phyloP scores from a whole-genome alignment of 495 filamentous ascomycete species.

The Friedmanniomyces simplex region DNA sequence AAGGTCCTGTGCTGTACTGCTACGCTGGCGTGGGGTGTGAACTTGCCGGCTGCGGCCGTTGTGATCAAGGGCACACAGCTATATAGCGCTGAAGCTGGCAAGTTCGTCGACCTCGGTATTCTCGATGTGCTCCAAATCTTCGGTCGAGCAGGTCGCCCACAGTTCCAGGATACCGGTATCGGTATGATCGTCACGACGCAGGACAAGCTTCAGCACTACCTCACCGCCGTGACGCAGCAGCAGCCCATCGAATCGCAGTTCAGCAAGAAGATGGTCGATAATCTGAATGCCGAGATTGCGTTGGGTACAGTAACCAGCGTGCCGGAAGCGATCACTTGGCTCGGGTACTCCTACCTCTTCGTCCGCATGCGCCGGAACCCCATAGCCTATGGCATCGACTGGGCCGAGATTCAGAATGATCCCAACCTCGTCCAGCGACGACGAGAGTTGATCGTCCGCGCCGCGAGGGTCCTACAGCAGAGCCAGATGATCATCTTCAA shows the following conservation, averaged over 20 bases:
- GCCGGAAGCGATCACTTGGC: conserved; percentile 88
- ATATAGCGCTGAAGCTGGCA: conserved; percentile 91
- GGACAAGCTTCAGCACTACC: conserved; percentile 86
- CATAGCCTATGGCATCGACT: conserved; percentile 90
- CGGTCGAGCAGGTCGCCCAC: conserved; percentile 90
- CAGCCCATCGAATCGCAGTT: conserved; percentile 93
- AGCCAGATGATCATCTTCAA: conserved; percentile 99
- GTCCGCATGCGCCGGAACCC: conserved; percentile 92
- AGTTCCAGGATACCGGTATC: conserved; percentile 92
- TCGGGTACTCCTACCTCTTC: conserved; percentile 95
- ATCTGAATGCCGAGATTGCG: conserved; percentile 89
- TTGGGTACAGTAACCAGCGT: conserved; percentile 93
- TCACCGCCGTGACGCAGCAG: conserved; percentile 86
- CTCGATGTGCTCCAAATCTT: conserved; percentile 98
- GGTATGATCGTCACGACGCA: conserved; percentile 94
- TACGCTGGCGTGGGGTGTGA: conserved; percentile 97
- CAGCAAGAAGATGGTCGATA: conserved; percentile 83
- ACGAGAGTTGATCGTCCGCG: conserved; percentile 72
- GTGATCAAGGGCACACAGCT: conserved; percentile 97
- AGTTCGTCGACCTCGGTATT: conserved; percentile 93
- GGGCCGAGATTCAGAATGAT: conserved; percentile 79
- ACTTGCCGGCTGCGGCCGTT: conserved; percentile 92
- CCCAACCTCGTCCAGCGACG: conserved; percentile 72
- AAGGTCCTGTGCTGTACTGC: conserved; percentile 98
- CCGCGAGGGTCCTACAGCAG: conserved; percentile 71